Base-by-base conservation (phyloP, 2,329 filamentous ascomycete genomes). In the Grosmannia serpens region DNA sequence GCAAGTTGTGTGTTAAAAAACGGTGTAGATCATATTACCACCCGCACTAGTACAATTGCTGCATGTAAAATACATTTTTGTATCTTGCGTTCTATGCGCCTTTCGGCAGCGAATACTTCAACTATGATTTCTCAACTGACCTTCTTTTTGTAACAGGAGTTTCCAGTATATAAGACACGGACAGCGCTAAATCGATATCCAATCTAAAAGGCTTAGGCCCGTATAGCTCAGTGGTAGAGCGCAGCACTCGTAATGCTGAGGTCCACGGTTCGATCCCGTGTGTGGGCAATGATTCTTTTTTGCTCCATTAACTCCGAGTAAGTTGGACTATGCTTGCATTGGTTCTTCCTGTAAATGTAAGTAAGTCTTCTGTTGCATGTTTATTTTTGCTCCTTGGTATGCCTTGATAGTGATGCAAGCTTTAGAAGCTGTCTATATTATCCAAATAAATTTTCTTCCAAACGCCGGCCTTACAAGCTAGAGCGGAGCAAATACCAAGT, bases 151-250 rank as follows among this genome's bases (percentile, higher is more conserved):
- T 38, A 9, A 38, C 3, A 17, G 4, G 15, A 27, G 6, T 26
- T 8, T 15, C 46, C 10, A 17, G 3, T 49, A 49, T 49, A 26
- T 49, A 49, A 17, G 5, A 15, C 13, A 13, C 22, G n/a, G 20
- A 24, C 9, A 1, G 13, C 46, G 9, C 10, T 38, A 3, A 1
- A 38, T 20, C 8, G 26, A 24, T 5, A 53, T 38, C n/a, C 17
- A 35, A 15, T 29, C 13, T 26, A 31, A 50, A 11, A 6, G 27
- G 22, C 31, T 1, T 26, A 6, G 58, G 60, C 60, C 60, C 58
- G 55, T 60, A 61, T 61, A 60, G 60, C 60, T 60, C 60, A 61
- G 60, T 61, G 60, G 60, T 61, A 61, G 60, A 60, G 60, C 60
- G 60, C 60, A 58, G 56, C 60, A 61, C 60, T 61, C 58, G 60